These are phyloP conservation scores for Cantharellus anzutake DNA, from an alignment of 768 basidiomycete genomes.

Conservation along the genomic window DNA sequence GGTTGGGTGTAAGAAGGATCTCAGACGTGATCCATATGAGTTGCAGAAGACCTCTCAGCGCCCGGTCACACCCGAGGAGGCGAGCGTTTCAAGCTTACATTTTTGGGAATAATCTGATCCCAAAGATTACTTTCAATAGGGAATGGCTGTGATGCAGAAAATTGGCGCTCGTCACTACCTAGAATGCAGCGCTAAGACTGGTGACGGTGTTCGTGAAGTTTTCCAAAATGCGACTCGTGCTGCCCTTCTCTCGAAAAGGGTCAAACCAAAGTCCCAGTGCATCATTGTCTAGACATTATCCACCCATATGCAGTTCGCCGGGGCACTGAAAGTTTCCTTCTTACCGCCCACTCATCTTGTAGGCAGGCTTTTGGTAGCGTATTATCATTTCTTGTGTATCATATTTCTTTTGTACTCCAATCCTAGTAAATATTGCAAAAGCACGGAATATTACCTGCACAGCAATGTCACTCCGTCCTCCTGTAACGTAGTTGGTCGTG, in stretches of 20 bases:
- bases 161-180: conserved; percentile 93
- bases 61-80: conserved; percentile 89
- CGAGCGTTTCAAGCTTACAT: conserved; percentile 17
- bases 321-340: too few species aligned
- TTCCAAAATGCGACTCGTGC: conserved; percentile 96
- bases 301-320: too few species aligned
- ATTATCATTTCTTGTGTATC: too few species aligned
- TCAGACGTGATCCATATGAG: conserved; percentile 82
- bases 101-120: not conserved
- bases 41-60: conserved; percentile 85
- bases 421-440: too few species aligned
- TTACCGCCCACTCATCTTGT: too few species aligned
- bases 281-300: conserved; percentile 9
- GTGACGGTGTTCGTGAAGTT: conserved; percentile 93
- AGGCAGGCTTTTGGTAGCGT: too few species aligned
- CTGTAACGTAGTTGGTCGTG: too few species aligned
- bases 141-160: conserved; percentile 88
- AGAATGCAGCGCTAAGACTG: conserved; percentile 91
- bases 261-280: conserved; percentile 11
- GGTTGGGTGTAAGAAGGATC: conserved; percentile 98
- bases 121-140: conserved; percentile 28
- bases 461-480: too few species aligned
- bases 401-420: too few species aligned
- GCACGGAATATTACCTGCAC: too few species aligned
- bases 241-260: conserved; percentile 45